Evolutionary conservation across 805 yeast genomes (phyloP).

Genomic region (Tetrapisispora phaffii): DNA sequence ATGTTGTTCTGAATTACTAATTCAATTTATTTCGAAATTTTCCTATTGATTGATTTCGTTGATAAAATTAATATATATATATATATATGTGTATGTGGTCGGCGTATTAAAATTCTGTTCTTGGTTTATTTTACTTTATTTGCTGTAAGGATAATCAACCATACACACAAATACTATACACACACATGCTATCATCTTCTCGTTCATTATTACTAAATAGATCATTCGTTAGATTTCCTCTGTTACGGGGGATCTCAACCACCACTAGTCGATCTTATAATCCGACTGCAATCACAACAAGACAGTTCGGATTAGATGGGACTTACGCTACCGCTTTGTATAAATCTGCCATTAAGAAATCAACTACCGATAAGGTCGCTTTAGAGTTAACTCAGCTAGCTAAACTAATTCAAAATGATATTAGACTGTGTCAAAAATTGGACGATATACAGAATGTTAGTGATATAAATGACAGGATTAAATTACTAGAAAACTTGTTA

Average conservation of each 20-base stretch:
- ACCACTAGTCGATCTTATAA: background rate
- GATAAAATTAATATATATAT: too few relatives aligned
- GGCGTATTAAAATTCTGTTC: too few relatives aligned
- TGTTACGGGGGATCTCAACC: background rate
- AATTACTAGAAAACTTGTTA: slow-evolving; percentile 80
- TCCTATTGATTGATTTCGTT: too few relatives aligned
- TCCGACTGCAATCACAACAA: background rate
- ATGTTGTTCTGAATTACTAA: too few relatives aligned
- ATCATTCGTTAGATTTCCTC: background rate
- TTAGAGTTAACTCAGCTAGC: slow-evolving; percentile 52
- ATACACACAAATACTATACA: background rate
- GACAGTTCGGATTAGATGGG: slow-evolving; percentile 78
- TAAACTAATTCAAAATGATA: slow-evolving; percentile 46
- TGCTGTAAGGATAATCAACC: too few relatives aligned
- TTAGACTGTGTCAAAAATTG: slow-evolving; percentile 51
- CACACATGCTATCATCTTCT: background rate
- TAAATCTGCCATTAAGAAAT: slow-evolving; percentile 80
- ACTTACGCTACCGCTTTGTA: slow-evolving; percentile 42
- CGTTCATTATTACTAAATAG: background rate
- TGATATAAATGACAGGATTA: slow-evolving; percentile 12
- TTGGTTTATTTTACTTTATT: too few relatives aligned
- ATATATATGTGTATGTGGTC: too few relatives aligned
- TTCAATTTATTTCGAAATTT: too few relatives aligned
- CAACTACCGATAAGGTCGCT: slow-evolving; percentile 62
- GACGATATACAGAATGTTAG: background rate